phyloP scores from a whole-genome alignment of 345 rosid genomes.

The rapeseed (Brassica napus) region DNA sequence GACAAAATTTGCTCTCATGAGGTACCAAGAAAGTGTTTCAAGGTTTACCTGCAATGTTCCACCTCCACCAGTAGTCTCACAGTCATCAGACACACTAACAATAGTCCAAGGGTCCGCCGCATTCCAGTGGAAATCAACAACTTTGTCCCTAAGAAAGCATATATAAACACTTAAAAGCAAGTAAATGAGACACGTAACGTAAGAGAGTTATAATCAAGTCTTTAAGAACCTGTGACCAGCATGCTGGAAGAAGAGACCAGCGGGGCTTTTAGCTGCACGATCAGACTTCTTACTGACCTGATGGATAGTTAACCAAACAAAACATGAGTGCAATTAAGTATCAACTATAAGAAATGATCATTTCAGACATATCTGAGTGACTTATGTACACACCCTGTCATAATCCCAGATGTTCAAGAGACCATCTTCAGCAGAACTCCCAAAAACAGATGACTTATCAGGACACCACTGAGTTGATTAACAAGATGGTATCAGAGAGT shows the following conservation, averaged over 20 bases:
- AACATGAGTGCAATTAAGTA: constrained; percentile 1
- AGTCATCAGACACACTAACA: constrained; percentile 97
- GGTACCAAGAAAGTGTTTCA: background rate
- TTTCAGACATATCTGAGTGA: background rate
- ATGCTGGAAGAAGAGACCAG: constrained; percentile 46
- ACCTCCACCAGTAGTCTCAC: constrained; percentile 91
- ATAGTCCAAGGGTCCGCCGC: constrained; percentile 89
- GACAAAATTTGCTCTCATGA: background rate
- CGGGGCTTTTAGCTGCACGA: constrained; percentile 37
- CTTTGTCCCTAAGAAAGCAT: constrained; percentile 69
- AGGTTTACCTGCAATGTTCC: constrained; percentile 71
- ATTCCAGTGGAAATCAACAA: constrained; percentile 96
- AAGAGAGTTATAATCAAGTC: background rate
- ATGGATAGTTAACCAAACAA: background rate
- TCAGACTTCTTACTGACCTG: constrained; percentile 43
- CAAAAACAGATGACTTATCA: constrained; percentile 45
- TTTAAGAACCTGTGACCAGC: constrained; percentile 45
- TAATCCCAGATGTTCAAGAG: constrained; percentile 47
- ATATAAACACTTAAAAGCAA: constrained; percentile 2
- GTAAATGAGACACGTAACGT: background rate
- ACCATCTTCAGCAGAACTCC: constrained; percentile 46
- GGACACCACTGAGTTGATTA: constrained; percentile 42
- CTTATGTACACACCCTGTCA: constrained; percentile 36
- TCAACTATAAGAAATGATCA: background rate
- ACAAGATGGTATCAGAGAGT: constrained; percentile 10